Evolutionary conservation across 768 basidiomycete genomes (phyloP).

Genomic region (Rhizopogon rudus): DNA sequence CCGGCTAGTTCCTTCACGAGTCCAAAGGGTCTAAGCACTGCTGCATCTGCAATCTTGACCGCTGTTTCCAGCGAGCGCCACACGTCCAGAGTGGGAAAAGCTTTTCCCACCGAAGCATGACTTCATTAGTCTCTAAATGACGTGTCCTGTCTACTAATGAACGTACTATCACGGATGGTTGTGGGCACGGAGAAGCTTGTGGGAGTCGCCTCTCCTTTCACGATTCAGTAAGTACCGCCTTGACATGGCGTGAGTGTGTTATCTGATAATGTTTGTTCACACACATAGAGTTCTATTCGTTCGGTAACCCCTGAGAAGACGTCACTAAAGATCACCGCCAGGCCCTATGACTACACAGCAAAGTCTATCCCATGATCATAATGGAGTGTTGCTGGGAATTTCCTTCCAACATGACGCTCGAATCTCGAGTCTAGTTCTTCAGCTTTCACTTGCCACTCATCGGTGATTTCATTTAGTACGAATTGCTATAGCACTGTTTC

Average conservation of each 20-base stretch:
- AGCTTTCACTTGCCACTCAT: neutral
- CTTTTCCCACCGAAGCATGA: neutral
- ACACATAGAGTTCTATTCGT: neutral
- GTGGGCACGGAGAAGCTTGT: neutral
- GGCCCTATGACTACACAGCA: neutral
- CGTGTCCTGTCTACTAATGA: neutral
- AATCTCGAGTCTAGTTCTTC: neutral
- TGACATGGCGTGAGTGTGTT: neutral
- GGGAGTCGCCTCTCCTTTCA: neutral
- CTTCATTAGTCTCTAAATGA: neutral
- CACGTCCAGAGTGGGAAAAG: neutral
- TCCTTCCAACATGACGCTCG: neutral
- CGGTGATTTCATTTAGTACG: neutral
- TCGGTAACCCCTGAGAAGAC: neutral
- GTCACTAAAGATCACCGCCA: neutral
- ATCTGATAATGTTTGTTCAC: neutral
- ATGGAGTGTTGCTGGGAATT: neutral
- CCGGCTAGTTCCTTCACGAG: conserved; percentile 2
- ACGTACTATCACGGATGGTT: neutral
- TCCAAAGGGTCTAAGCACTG: conserved; percentile 5
- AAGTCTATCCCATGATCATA: neutral
- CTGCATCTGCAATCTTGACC: neutral
- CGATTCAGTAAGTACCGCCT: neutral
- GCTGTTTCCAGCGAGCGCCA: conserved; percentile 2
- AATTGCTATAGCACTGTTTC: neutral